Evolutionary conservation across 805 yeast species (phyloP), one percentile per base, ranked within the genome.

Genomic region (Wickerhamomyces kurtzmanii): DNA sequence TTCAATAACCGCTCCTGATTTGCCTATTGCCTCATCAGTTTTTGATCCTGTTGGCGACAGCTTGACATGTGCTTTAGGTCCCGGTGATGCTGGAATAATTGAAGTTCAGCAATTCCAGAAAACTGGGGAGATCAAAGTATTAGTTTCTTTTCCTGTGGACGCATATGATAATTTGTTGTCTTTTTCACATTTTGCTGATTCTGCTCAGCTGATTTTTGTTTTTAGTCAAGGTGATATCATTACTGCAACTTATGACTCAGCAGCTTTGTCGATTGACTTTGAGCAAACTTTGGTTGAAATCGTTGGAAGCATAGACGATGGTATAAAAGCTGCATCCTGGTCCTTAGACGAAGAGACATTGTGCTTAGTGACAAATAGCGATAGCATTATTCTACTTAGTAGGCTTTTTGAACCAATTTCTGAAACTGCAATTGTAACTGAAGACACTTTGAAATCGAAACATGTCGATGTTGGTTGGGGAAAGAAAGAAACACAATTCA

Each of bases 381-480:
- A 63, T 30, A 77, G 72, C 28, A 53, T 84, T 8, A 55, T 84
- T 0, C 44, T 87, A 14, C 62, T 91, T 30, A 78, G 87, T 21
- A 67, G 94, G 37, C 57, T 68, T 23, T 81, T 86, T 38, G 96
- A 89, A 39, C 83, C 87, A 2, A 64, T 89, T 15, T 57, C 71
- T 8, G 96, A 89, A 45, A 64, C 63, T 31, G 51, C 55, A 17
- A 53, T 86, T 34, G 53, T 65, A 25, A 57, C 68, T 1, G 67
- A 65, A 7, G 98, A 91, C 49, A 62, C 87, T 26, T 50, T 57
- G 19, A 55, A 71, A 27, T 76, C 86, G 2, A 77, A 75, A 39
- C 95, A 91, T 47, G 96, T 91, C 20, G 78, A 89, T 16, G 96
- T 91, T 23, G 99, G 99, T 15, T 91, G 99, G 99, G 99, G 99